These are phyloP conservation scores for Vanrija sp. DNA, from an alignment of 1,284 basidiomycete species.

Conservation along the genomic window DNA sequence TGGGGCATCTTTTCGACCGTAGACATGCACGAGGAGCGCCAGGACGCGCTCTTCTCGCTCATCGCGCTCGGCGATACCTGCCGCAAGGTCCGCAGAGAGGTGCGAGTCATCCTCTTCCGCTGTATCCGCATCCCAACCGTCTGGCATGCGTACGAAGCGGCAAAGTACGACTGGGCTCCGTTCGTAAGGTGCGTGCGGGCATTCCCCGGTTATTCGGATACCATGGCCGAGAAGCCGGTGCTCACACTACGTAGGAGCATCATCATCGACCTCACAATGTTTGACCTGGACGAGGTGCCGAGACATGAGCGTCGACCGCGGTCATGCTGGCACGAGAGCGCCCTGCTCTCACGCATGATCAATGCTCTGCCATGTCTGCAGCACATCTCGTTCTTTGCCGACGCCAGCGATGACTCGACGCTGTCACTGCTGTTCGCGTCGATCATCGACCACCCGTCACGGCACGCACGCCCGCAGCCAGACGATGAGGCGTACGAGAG, in stretches of 20 bases:
- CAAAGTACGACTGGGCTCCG: slow-evolving; percentile 32
- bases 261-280: slow-evolving; percentile 43
- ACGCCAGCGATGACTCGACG: slow-evolving; percentile 44
- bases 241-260: slow-evolving; percentile 22
- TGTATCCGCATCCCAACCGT: slow-evolving; percentile 34
- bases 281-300: slow-evolving; percentile 27
- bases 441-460: slow-evolving; percentile 15
- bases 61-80: slow-evolving; percentile 34
- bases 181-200: slow-evolving; percentile 30
- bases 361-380: slow-evolving; percentile 32
- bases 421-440: slow-evolving; percentile 36
- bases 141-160: slow-evolving; percentile 23
- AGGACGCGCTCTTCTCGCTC: slow-evolving; percentile 28
- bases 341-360: slow-evolving; percentile 29
- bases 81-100: slow-evolving; percentile 29
- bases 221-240: neutral
- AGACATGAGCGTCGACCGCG: slow-evolving; percentile 10
- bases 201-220: neutral
- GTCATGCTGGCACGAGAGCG: slow-evolving; percentile 39
- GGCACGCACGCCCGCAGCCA: slow-evolving; percentile 3
- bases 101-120: slow-evolving; percentile 33
- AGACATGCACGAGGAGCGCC: slow-evolving; percentile 38
- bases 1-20: slow-evolving; percentile 44
- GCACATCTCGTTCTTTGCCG: slow-evolving; percentile 44
- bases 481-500: neutral